Evolutionary conservation across 2,329 filamentous ascomycete species (phyloP), one percentile per base, ranked within the genome.

Genomic region (Fusarium odoratissimum): DNA sequence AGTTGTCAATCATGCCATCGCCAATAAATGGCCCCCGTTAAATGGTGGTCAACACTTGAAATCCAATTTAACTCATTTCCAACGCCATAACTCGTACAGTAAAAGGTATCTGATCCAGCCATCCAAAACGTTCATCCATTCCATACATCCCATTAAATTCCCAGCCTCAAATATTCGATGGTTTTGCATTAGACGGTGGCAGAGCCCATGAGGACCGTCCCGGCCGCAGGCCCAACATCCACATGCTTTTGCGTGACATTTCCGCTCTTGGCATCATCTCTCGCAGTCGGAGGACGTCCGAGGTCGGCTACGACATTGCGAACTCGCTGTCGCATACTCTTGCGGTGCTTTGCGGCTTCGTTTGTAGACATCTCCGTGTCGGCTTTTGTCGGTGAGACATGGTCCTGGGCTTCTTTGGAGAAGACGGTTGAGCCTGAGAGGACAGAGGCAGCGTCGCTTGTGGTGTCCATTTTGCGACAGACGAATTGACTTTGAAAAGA

Each of bases 261-360:
- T 40, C 80, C 80, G 17, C 77, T 77, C 72, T 77, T 79, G 57
- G 74, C 79, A 62, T 81, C 80, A 61, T 80, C 77, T 51, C 78
- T 71, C 33, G 68, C 60, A 17, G 80, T 81, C 3, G 80, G 80
- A 46, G 80, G 80, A 33, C 71, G 76, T 57, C 80, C 80, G 55
- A 81, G 74, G 54, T 81, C 79, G 54, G 78, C 73, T 35, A 81
- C 73, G 56, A 81, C 76, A 49, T 80, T 79, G 65, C 80, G 79
- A 21, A 80, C 79, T 60, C 78, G 78, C 60, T 81, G 77, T 49
- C 79, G 78, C 63, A 80, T 67, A 54, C 78, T 77, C 49, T 78
- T 70, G 37, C 77, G 75, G 30, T 73, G 67, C 44, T 68, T 72
- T 25, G 40, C 31, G 41, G 54, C 25, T 31, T 62, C 63, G 30